phyloP scores from a whole-genome alignment of 345 rosid species.

The Camelina neglecta region DNA sequence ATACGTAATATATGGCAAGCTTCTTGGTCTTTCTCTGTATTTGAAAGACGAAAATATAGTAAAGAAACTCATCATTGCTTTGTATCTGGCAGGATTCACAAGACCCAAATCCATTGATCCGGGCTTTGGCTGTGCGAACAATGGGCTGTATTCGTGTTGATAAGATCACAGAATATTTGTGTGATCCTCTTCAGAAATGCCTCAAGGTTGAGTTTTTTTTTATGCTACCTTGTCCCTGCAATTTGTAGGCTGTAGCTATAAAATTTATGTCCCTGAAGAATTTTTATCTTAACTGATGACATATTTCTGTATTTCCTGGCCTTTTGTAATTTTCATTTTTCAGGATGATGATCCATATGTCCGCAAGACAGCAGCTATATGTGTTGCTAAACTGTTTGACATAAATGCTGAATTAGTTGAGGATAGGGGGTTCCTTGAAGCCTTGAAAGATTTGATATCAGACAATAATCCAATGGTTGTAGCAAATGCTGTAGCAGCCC shows the following conservation, averaged over 20 bases:
- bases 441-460: conserved; percentile 94
- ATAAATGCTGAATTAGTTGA: conserved; percentile 96
- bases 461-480: conserved; percentile 99
- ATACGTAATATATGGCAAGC: neutral
- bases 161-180: conserved; percentile 91
- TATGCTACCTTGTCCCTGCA: conserved; percentile 14
- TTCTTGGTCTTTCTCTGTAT: neutral
- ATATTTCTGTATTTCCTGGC: conserved; percentile 4
- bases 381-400: conserved; percentile 96
- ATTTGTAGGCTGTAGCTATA: neutral
- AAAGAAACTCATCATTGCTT: neutral
- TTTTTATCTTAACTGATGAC: neutral
- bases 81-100: conserved; percentile 78
- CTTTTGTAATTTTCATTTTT: conserved; percentile 19
- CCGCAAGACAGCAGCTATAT: conserved; percentile 96
- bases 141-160: conserved; percentile 99
- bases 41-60: neutral
- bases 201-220: conserved; percentile 64
- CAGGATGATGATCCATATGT: conserved; percentile 99
- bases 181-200: conserved; percentile 98
- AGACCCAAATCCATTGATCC: conserved; percentile 95
- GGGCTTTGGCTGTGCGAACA: conserved; percentile 95
- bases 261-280: neutral
- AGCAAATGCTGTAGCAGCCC: conserved; percentile 98
- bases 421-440: conserved; percentile 93